Conservation (phyloP, 1,284 basidiomycete species). For the Erythrobasidium hasegawianum region DNA sequence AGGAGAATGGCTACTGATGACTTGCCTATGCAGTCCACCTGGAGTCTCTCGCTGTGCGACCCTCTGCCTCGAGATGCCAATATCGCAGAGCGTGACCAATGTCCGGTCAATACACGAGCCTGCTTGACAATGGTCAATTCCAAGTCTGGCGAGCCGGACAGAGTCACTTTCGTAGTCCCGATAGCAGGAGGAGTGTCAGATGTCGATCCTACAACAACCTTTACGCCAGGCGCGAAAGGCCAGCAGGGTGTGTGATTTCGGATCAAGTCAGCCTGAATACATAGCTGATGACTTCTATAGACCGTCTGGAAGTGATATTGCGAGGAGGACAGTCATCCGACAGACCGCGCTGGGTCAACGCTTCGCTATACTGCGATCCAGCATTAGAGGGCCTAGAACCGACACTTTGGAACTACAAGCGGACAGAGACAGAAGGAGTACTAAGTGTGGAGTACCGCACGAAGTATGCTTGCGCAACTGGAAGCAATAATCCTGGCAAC, state of each 20-base stretch:
- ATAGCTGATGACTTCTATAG: conserved; percentile 3
- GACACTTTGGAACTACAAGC: conserved; percentile 62
- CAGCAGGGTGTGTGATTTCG: conserved; percentile 20
- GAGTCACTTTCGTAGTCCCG: conserved; percentile 64
- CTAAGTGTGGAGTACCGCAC: conserved; percentile 57
- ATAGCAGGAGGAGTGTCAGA: conserved; percentile 56
- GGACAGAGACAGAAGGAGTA: conserved; percentile 50
- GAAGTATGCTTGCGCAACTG: conserved; percentile 48
- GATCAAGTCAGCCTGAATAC: neutral
- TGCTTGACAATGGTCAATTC: conserved; percentile 65
- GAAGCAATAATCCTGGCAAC: conserved; percentile 50
- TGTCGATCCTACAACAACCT: conserved; percentile 51
- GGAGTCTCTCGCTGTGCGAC: conserved; percentile 54
- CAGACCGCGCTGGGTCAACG: conserved; percentile 60
- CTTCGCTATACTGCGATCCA: conserved; percentile 59
- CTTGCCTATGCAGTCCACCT: conserved; percentile 6
- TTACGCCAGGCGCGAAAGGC: conserved; percentile 22
- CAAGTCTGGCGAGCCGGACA: conserved; percentile 57
- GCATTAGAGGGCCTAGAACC: conserved; percentile 48
- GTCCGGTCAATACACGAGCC: conserved; percentile 61
- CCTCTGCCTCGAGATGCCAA: conserved; percentile 56
- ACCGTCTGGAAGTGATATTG: conserved; percentile 37
- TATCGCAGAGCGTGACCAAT: conserved; percentile 63
- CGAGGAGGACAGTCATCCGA: conserved; percentile 58
- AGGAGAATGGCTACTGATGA: neutral